These are phyloP conservation scores for Barnettozyma populi DNA, from an alignment of 805 yeast genomes.

Conservation along the genomic window DNA sequence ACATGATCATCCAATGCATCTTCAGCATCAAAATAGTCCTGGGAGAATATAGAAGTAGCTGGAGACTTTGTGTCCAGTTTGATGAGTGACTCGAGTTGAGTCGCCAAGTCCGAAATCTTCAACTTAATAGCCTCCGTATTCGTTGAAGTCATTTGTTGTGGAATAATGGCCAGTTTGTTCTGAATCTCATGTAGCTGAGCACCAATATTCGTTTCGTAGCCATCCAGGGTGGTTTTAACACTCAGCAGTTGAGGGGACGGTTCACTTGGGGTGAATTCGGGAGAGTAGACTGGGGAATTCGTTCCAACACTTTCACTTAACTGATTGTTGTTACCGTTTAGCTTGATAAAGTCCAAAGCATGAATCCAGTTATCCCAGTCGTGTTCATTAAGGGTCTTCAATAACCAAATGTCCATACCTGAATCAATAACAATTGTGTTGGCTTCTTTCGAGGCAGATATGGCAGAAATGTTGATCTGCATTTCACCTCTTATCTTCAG, in stretches of 20 bases:
- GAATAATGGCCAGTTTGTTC: background rate
- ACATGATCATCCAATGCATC: constrained; percentile 17
- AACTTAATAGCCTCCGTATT: background rate
- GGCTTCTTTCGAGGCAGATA: constrained; percentile 67
- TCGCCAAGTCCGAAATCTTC: constrained; percentile 1
- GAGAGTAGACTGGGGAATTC: constrained; percentile 3
- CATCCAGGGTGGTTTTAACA: background rate
- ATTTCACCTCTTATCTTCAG: constrained; percentile 83
- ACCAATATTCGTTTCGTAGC: background rate
- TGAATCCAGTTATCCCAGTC: constrained; percentile 82
- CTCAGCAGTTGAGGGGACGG: background rate
- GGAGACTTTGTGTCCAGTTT: background rate
- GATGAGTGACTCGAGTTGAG: background rate
- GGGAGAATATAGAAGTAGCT: constrained; percentile 36
- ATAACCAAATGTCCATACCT: constrained; percentile 91
- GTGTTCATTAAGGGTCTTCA: constrained; percentile 57
- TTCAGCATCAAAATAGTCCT: constrained; percentile 64
- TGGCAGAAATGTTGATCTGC: constrained; percentile 78
- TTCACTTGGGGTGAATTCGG: constrained; percentile 5
- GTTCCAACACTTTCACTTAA: background rate
- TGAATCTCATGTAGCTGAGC: constrained; percentile 1
- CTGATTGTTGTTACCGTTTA: constrained; percentile 5
- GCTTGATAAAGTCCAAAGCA: constrained; percentile 51
- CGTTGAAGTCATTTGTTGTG: constrained; percentile 6
- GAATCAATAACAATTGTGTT: constrained; percentile 80